A percentile compares a stretch with the other conserved stretches of the same genome.
These are phyloP conservation scores for Termitomyces sp. DNA, from an alignment of 768 basidiomycete species.

Conservation along the genomic window DNA sequence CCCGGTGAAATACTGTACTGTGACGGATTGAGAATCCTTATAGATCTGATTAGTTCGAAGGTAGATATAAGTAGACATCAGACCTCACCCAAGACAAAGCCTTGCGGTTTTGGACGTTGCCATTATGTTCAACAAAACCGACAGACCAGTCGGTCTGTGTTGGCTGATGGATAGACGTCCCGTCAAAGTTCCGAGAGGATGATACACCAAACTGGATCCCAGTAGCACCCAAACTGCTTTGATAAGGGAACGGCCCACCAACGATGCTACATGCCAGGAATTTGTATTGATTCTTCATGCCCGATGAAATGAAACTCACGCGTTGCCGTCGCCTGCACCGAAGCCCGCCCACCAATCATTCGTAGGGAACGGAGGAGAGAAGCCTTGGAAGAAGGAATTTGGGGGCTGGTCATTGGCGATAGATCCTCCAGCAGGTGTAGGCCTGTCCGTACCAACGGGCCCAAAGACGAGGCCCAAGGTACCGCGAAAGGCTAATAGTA, in stretches of 20 bases:
- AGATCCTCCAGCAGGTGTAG: constrained; percentile 22
- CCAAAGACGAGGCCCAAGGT: constrained; percentile 16
- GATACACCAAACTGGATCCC: constrained; percentile 30
- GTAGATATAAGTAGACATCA: neutral
- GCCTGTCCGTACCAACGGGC: constrained; percentile 22
- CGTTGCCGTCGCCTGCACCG: constrained; percentile 22
- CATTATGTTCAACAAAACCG: constrained; percentile 27
- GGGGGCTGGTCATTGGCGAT: constrained; percentile 25
- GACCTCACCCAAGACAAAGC: constrained; percentile 25
- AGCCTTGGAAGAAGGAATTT: constrained; percentile 29
- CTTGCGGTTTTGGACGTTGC: constrained; percentile 26
- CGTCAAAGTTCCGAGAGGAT: constrained; percentile 25
- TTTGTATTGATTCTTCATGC: neutral
- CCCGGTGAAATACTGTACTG: constrained; percentile 29
- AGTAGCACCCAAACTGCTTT: constrained; percentile 21
- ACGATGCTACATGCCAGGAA: constrained; percentile 18
- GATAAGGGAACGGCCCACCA: constrained; percentile 30
- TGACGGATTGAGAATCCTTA: constrained; percentile 30
- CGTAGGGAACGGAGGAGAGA: constrained; percentile 29
- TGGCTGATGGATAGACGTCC: constrained; percentile 28
- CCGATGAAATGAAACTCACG: constrained; percentile 11
- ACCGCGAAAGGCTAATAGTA: neutral
- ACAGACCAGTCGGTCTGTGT: constrained; percentile 28
- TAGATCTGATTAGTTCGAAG: neutral
- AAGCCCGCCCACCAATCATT: constrained; percentile 33